These are phyloP conservation scores for Taxillus chinensis DNA, from an alignment of 164 flowering plant species.

Conservation along the genomic window DNA sequence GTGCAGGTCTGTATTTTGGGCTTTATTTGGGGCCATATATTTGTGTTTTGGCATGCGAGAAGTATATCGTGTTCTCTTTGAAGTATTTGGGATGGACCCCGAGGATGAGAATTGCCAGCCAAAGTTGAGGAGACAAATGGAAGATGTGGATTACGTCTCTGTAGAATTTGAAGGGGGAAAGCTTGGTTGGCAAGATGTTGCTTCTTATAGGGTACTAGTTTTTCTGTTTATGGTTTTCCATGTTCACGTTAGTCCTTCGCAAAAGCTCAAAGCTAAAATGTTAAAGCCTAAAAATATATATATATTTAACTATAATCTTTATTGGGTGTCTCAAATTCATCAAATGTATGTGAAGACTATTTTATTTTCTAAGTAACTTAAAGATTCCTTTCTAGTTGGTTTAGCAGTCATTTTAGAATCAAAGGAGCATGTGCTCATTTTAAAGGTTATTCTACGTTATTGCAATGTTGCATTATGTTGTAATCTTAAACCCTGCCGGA, in stretches of 20 bases:
- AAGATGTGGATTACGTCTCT: slow-evolving; percentile 95
- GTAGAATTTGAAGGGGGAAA: slow-evolving; percentile 85
- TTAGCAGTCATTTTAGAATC: no score
- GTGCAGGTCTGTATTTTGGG: slow-evolving; percentile 93
- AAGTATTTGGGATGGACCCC: slow-evolving; percentile 97
- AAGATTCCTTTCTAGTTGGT: no score
- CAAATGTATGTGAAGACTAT: no score
- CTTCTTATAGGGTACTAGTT: slow-evolving; percentile 52
- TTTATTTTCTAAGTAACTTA: no score
- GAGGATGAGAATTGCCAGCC: slow-evolving; percentile 96
- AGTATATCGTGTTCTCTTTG: slow-evolving; percentile 96
- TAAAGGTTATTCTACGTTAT: no score
- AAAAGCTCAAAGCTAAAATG: no score
- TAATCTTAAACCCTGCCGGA: not conserved
- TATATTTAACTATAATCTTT: no score
- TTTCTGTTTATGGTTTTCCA: no score
- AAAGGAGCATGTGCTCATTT: no score
- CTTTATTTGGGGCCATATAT: slow-evolving; percentile 93
- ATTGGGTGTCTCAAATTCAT: no score
- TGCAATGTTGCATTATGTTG: slow-evolving; percentile 1
- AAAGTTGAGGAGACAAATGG: slow-evolving; percentile 79
- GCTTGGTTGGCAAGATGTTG: slow-evolving; percentile 89
- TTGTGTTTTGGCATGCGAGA: slow-evolving; percentile 96
- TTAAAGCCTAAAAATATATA: no score
- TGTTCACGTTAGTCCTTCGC: no score